Base-by-base conservation (phyloP, 352 stramenopile genomes). In the Phytophthora aleatoria region DNA sequence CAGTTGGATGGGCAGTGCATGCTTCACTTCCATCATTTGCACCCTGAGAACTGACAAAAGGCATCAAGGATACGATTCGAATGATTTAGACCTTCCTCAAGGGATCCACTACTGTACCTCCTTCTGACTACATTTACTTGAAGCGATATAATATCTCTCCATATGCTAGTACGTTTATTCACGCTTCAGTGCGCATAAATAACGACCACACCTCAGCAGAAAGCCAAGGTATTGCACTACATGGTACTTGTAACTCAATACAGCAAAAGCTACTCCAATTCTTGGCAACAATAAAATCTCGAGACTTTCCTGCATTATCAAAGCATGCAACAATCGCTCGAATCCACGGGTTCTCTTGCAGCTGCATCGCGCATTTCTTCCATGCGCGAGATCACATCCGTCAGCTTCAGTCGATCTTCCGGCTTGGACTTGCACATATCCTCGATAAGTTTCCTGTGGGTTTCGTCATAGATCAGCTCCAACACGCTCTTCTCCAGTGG, bases 311-410 rank as follows among this genome's bases (percentile, higher is more conserved):
- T 30, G 26, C 26, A 41, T 7, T 4, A 43, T 70, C 26, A 72
- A 13, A 64, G 33, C 38, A 72, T 68, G 42, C 58, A 57, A 48
- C 64, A 72, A 8, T 52, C 64, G 42, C 47, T 63, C 24, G 64
- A 55, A 36, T 67, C 64, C 33, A 35, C 57, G 11, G 50, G 64
- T 13, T 56, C 50, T 8, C n/a, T 13, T n/a, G 47, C 33, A 33
- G 58, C 58, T 5, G 31, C 39, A 53, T 53, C 36, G 8, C 52
- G 42, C 33, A 72, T 38, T 42, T 42, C 38, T 55, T 68, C 33
- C 64, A 68, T 64, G 41, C 36, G 42, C 20, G 15, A 57, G 28
- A 68, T 64, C 27, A 64, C 52, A 5, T 60, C 8, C 7, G 31
- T 9, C 44, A 72, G 9, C 2, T 53, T 43, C 41, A 64, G n/a